These are phyloP conservation scores for Moesziomyces sp. DNA, from an alignment of 1,284 basidiomycete genomes.

Conservation along the genomic window DNA sequence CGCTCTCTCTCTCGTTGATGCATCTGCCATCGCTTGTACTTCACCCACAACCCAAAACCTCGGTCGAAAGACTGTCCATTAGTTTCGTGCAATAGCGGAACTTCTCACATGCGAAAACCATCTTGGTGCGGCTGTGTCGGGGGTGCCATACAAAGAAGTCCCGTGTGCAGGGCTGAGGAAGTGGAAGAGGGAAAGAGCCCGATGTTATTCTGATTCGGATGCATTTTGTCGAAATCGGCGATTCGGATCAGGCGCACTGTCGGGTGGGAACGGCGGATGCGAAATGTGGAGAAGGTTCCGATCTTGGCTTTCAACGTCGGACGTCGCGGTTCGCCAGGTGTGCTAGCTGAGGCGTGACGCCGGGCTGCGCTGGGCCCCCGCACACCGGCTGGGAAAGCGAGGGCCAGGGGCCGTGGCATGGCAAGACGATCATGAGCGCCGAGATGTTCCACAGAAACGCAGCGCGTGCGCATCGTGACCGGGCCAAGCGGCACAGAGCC, in stretches of 20 bases:
- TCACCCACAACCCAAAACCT: constrained; percentile 24
- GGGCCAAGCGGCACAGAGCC: neutral
- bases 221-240: neutral
- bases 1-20: constrained; percentile 19
- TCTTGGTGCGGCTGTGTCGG: constrained; percentile 7
- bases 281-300: constrained; percentile 3
- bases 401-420: too few species aligned
- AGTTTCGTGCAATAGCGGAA: constrained; percentile 11
- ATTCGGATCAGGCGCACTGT: neutral
- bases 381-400: neutral
- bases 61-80: constrained; percentile 23
- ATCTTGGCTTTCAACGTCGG: constrained; percentile 7
- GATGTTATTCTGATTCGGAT: too few species aligned
- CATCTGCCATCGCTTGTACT: constrained; percentile 25
- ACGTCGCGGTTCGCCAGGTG: too few species aligned
- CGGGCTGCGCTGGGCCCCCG: too few species aligned
- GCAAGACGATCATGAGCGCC: neutral
- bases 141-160: too few species aligned
- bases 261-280: constrained; percentile 9
- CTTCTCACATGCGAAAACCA: constrained; percentile 38
- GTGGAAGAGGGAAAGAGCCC: too few species aligned
- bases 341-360: too few species aligned
- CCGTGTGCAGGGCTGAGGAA: too few species aligned
- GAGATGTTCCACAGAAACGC: neutral
- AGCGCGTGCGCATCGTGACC: neutral